A percentile compares a stretch with the other conserved stretches of the same genome.
Evolutionary conservation across 352 stramenopile species (phyloP).

Genomic region (Globisporangium radiosum): DNA sequence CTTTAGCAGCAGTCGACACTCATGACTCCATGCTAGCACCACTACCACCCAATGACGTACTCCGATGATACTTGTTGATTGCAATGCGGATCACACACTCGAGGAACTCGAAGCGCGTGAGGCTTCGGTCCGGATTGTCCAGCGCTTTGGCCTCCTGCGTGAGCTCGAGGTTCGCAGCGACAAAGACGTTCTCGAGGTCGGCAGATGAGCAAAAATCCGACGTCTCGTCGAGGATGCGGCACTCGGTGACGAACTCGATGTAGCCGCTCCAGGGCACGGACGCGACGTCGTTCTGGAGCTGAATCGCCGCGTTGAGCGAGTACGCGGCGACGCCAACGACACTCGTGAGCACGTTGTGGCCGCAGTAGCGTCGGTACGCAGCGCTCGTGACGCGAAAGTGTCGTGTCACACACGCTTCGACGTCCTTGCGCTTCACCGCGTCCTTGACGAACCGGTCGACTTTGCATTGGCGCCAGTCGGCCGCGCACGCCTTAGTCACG

Average conservation of each 20-base stretch:
- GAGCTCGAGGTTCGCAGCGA: slow-evolving; percentile 71
- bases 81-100: slow-evolving; percentile 69
- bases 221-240: slow-evolving; percentile 51
- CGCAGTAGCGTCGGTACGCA: slow-evolving; percentile 61
- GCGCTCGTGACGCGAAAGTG: slow-evolving; percentile 55
- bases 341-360: slow-evolving; percentile 50
- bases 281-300: slow-evolving; percentile 63
- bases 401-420: slow-evolving; percentile 42
- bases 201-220: slow-evolving; percentile 61
- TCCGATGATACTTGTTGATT: slow-evolving; percentile 73
- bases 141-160: slow-evolving; percentile 74
- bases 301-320: slow-evolving; percentile 30
- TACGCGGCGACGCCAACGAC: slow-evolving; percentile 31
- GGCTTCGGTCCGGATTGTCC: slow-evolving; percentile 69
- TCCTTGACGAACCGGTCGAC: slow-evolving; percentile 74
- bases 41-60: slow-evolving; percentile 16
- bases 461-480: slow-evolving; percentile 72
- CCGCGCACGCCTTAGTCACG: slow-evolving; percentile 52
- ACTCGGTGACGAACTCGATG: slow-evolving; percentile 59
- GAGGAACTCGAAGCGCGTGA: slow-evolving; percentile 77
- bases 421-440: slow-evolving; percentile 37
- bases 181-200: slow-evolving; percentile 78
- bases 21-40: too few relatives aligned
- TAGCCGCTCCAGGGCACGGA: slow-evolving; percentile 70
- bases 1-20: background rate